Base-by-base conservation (phyloP, 805 yeast genomes). In the Nakazawaea populi region DNA sequence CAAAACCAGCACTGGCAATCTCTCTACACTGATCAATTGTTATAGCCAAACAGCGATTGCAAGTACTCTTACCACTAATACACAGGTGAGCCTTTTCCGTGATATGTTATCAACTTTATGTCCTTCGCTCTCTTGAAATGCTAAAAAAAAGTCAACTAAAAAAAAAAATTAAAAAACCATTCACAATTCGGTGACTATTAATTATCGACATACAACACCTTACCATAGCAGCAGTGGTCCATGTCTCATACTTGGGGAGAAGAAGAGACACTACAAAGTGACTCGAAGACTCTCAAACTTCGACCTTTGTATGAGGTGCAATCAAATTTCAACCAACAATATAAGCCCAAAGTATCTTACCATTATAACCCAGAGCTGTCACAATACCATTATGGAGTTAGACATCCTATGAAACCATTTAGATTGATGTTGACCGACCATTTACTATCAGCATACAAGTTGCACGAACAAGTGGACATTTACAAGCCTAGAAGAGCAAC, bases 321-420 rank as follows among this genome's bases (percentile, higher is more conserved):
- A 35, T 58, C 73, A 2, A 59, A 71, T 18, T 64, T 65, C 44
- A 67, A 68, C n/a, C 63, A 63, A 10, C 66, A 65, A 6, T 73
- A 74, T 52, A 70, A 70, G 10, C 82, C 84, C 3, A 70, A 79
- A 60, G 96, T 90, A 1, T 88, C 96, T 7, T 90, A 90, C 68
- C 97, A 90, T 66, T 89, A 79, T 68, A 90, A 90, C 65, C 87
- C 90, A 29, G 81, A 84, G 48, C 95, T 85, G 0, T 76, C 88
- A 1, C 78, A 80, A 56, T 91, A 84, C 67, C 97, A 91, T 61
- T 91, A 88, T 66, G 99, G 99, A 14, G 87, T 88, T 1, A 79
- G 83, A 54, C 99, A 92, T 67, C 99, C 99, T n/a, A 92, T 92
- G 99, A 92, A 92, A 66, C 99, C 99, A 12, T 89, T 91, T 66